phyloP scores from a whole-genome alignment of 306 rosid genomes.

The Cucumis cinereus region DNA sequence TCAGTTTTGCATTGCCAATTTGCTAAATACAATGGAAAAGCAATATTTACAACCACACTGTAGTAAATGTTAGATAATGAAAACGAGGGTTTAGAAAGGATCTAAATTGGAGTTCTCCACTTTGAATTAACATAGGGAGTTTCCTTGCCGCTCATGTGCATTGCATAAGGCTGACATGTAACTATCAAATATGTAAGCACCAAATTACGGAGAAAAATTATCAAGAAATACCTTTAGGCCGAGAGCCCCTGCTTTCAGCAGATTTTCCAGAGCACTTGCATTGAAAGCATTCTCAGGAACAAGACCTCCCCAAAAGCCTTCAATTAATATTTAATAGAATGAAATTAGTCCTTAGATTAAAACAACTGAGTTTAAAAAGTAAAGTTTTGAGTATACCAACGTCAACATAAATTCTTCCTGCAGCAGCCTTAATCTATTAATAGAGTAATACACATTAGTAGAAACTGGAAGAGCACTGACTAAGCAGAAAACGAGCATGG shows the following conservation, averaged over 20 bases:
- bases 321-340: conserved; percentile 8
- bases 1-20: neutral
- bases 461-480: conserved; percentile 2
- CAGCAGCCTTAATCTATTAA: conserved; percentile 56
- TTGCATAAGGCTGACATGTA: neutral
- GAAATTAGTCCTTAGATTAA: neutral
- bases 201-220: neutral
- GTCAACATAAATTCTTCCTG: conserved; percentile 63
- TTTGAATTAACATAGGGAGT: neutral
- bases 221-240: conserved; percentile 62
- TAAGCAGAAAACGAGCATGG: neutral
- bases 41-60: neutral
- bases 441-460: conserved; percentile 6
- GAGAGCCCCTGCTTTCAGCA: conserved; percentile 76
- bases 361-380: neutral
- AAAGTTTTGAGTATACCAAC: conserved; percentile 47
- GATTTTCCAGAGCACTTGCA: conserved; percentile 60
- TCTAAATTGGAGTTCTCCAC: neutral
- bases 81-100: neutral
- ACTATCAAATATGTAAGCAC: neutral
- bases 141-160: neutral
- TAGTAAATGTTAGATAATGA: neutral
- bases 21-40: neutral
- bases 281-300: conserved; percentile 86
- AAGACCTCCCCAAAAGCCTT: conserved; percentile 99